Evolutionary conservation across 2,329 filamentous ascomycete genomes (phyloP), one percentile per base, ranked within the genome.

Genomic region (Fusarium sp.): DNA sequence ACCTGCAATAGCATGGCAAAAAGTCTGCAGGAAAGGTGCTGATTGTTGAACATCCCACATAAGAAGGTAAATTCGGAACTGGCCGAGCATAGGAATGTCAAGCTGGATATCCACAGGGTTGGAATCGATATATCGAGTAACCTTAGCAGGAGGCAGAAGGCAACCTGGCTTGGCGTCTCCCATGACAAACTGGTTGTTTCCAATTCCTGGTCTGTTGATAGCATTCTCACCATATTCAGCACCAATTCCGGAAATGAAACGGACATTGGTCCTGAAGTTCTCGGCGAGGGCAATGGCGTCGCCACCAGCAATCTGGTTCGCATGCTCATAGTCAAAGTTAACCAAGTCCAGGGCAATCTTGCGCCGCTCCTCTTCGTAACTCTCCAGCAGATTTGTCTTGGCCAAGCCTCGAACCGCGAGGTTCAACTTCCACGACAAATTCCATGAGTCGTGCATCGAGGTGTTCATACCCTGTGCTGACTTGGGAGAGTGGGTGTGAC

Each of bases 41-140:
- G 86, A 85, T 36, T 85, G 79, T 60, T 86, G 83, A 4, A 93
- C 84, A 75, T 93, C 86, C 76, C 88, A 89, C 68, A 90, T 87
- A 67, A 95, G 87, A 67, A 94, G 86, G 79, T 93, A 94, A 49
- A 94, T 87, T 53, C 91, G 88, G 83, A 94, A 95, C 77, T 95
- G 93, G 31, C 92, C 91, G 10, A 94, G 84, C 80, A 94, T 88
- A 3, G 93, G 93, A 47, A 94, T 93, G 76, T 94, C 93, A 10
- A 94, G 88, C 78, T 95, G 92, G 33, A 94, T 83, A 74, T 94
- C 91, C 45, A 95, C 89, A 0, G 92, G 92, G 75, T 94, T 95
- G 7, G 92, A 90, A 80, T 95, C 93, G 56, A 94, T 88, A 77
- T 92, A 94, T 33, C 93, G 87, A 1, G 91, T 92, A 22, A 91